Evolutionary conservation across 1,284 basidiomycete genomes (phyloP).

Genomic region (Rhodotorula sp.): DNA sequence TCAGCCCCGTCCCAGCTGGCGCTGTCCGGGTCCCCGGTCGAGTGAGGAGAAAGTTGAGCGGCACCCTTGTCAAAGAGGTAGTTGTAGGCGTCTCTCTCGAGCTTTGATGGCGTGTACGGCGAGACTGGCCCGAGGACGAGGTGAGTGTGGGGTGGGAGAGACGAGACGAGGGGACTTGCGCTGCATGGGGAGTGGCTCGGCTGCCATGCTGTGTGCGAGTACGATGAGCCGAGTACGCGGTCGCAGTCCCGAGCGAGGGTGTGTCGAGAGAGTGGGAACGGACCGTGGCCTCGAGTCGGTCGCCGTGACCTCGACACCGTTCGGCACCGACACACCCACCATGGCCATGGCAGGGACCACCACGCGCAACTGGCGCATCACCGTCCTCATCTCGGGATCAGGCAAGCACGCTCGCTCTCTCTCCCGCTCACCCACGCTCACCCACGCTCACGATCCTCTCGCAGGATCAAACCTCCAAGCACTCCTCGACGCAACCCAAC

Average conservation of each 20-base stretch:
- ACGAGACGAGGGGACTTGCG: conserved; percentile 5
- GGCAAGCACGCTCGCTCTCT: conserved; percentile 55
- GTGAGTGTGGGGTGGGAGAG: neutral
- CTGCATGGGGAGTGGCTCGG: conserved; percentile 23
- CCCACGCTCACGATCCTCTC: neutral
- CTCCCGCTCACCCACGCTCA: conserved; percentile 4
- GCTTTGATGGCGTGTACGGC: conserved; percentile 14
- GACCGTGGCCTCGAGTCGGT: neutral
- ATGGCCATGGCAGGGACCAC: neutral
- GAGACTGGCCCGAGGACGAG: conserved; percentile 21
- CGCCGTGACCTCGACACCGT: too few relatives aligned
- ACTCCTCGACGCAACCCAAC: conserved; percentile 71
- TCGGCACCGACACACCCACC: too few relatives aligned
- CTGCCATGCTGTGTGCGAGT: conserved; percentile 10
- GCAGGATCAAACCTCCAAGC: conserved; percentile 93
- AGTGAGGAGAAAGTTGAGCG: neutral
- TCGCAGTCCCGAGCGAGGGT: neutral
- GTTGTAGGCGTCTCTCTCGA: conserved; percentile 28
- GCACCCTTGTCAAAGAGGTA: conserved; percentile 34
- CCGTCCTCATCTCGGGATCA: conserved; percentile 76
- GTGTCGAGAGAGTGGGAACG: neutral
- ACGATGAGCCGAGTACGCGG: neutral
- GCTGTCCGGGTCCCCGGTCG: too few relatives aligned
- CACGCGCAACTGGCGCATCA: conserved; percentile 52
- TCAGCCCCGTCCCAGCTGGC: too few relatives aligned